Base-by-base conservation (phyloP, 192 early-diverging fungal genomes). In the Cladochytrium replicatum region DNA sequence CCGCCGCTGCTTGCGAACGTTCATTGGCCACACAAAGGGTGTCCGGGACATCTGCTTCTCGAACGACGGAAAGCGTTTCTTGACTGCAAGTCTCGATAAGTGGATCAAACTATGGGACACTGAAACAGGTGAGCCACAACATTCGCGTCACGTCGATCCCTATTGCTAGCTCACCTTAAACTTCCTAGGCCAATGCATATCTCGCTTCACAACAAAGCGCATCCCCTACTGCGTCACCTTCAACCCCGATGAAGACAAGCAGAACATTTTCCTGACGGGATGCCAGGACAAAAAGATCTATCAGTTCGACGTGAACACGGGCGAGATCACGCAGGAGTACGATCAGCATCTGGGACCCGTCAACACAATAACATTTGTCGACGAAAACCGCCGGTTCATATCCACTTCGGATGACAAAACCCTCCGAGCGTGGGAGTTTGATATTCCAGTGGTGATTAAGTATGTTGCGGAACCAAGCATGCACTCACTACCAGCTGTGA, bases 381-480 rank as follows among this genome's bases (percentile, higher is more conserved):
- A 97, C 53, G 84, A 90, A 7, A 88, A 88, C 64, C 70, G 92
- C 34, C 74, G 93, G 24, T 99, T 99, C 52, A 81, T 99, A 27
- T 88, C 91, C 7, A 95, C 96, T 2, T 87, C 83, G 27, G 93
- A 99, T 63, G 96, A 99, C 72, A 99, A 99, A 65, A 88, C 87
- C 15, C 62, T 99, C 49, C 81, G 96, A 37, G 89, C 83, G 41
- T 99, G 96, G 96, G 96, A 99, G 70, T 94, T 78, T 60, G 93
- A 88, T 52, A 99, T 99, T 55, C 96, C 96, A 2, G 90, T 99
- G 2, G 90, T 93, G 29, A 94, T 99, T 71, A 96, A 96, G 68
- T 88, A 91, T 52, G 80, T 96, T 53, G 91, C 93, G 15, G 96
- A 99, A 37, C 85, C 93, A 3, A 80, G 82, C 43, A 95, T 99